These are phyloP conservation scores for Striga hermonthica DNA, from an alignment of 305 asterid species.

Conservation along the genomic window DNA sequence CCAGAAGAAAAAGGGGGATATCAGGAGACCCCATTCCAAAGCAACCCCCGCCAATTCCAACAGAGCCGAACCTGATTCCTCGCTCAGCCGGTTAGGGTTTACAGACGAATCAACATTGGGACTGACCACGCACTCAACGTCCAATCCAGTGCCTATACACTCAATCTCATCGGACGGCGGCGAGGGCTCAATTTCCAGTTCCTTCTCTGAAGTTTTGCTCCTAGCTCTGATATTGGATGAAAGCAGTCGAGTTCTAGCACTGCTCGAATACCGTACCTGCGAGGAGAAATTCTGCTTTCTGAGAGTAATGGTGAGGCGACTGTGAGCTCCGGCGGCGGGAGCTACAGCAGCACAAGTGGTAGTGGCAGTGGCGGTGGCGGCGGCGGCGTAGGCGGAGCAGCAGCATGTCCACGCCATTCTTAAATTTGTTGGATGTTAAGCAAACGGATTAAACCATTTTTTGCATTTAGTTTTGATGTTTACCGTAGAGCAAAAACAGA, in stretches of 20 bases:
- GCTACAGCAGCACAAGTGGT: constrained; percentile 24
- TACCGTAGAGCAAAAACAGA: too few relatives aligned
- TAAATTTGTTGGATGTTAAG: not conserved
- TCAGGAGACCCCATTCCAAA: constrained; percentile 68
- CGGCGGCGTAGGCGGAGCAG: constrained; percentile 31
- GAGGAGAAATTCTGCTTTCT: constrained; percentile 23
- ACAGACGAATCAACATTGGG: constrained; percentile 37
- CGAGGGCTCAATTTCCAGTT: constrained; percentile 30
- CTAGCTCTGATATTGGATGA: constrained; percentile 34
- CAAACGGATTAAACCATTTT: too few relatives aligned
- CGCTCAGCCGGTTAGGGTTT: constrained; percentile 31
- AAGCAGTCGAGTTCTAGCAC: constrained; percentile 5
- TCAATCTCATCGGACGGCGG: constrained; percentile 45
- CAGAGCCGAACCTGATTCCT: constrained; percentile 32
- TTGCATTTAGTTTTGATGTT: too few relatives aligned
- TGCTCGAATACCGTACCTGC: constrained; percentile 26
- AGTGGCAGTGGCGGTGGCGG: constrained; percentile 34
- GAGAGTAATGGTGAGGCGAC: constrained; percentile 20
- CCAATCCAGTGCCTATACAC: constrained; percentile 60
- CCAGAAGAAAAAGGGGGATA: constrained; percentile 97
- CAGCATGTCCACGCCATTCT: constrained; percentile 47
- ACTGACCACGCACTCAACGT: constrained; percentile 55
- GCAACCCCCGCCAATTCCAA: constrained; percentile 38
- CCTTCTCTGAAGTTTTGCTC: constrained; percentile 49
- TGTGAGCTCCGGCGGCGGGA: constrained; percentile 28